Evolutionary conservation across 345 rosid genomes (phyloP).

Genomic region (Firmiana major): DNA sequence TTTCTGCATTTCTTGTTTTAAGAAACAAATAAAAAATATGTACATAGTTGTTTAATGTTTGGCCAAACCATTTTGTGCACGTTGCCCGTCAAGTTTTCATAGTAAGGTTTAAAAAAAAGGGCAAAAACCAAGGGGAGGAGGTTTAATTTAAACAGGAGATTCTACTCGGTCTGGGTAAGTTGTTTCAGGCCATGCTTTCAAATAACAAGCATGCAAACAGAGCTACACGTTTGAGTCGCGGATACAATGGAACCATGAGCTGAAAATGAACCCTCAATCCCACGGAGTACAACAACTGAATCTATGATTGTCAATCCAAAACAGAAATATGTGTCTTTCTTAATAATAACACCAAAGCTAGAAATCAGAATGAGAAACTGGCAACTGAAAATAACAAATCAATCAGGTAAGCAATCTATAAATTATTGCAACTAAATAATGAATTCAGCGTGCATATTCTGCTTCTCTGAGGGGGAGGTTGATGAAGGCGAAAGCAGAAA

Average conservation of each 20-base stretch:
- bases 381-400: neutral
- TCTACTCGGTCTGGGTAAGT: neutral
- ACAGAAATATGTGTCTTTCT: neutral
- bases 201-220: neutral
- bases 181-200: neutral
- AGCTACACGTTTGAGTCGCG: neutral
- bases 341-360: neutral
- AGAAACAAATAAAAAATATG: neutral
- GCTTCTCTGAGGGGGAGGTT: neutral
- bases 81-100: neutral
- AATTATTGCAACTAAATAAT: neutral
- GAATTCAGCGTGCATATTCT: neutral
- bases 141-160: neutral
- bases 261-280: neutral
- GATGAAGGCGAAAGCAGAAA: conserved; percentile 4
- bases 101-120: neutral
- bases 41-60: neutral
- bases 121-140: neutral
- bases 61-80: neutral
- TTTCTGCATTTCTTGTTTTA: neutral
- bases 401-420: neutral
- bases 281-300: neutral
- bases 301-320: neutral
- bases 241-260: neutral
- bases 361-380: neutral